Base-by-base conservation (phyloP, 495 filamentous ascomycete species). In the Neurospora hispaniola region DNA sequence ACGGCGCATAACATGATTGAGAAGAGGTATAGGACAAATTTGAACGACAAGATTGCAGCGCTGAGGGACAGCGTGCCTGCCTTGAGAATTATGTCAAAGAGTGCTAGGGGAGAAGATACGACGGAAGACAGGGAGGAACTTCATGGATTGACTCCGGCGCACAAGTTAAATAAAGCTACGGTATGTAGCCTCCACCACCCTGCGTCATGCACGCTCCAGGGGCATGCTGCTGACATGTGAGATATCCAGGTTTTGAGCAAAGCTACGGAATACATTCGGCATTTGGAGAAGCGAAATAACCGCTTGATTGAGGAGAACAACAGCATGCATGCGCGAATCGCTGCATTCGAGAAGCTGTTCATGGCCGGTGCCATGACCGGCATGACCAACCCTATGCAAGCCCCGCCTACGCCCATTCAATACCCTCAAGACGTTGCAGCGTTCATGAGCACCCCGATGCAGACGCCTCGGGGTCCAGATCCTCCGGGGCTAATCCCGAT, bases 1-100 rank as follows among this genome's bases (percentile, higher is more conserved):
- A 94, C 94, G 62, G 93, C 95, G 20, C 95, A 99, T 79, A 98
- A 97, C 78, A 94, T 97, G 86, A 97, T 99, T 73, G 95, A 99
- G 81, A 97, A 97, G 83, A 86, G 95, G 72, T 99, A 99, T 80
- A 90, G 95, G 73, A 96, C 91, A 23, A 99, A 99, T 78, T 84
- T 99, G 71, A 98, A 98, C 75, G 94, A 97, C 75, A 99, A 97
- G 83, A 98, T 99, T 75, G 91, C 93, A 70, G 94, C 93, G 66
- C 83, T 99, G 70, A 86, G 94, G 76, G 93, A 97, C 79, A 94
- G 92, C 78, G 92, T 99, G 7, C 95, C 95, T 1, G 94, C 91
- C 78, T 84, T 98, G 41, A 88, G 94, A 42, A 88, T 92, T 72
- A 91, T 91, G 84, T 88, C 87, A 27, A 93, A 91, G 81, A 90